phyloP scores from a whole-genome alignment of 495 filamentous ascomycete genomes.

The Aspergillus wentii region DNA sequence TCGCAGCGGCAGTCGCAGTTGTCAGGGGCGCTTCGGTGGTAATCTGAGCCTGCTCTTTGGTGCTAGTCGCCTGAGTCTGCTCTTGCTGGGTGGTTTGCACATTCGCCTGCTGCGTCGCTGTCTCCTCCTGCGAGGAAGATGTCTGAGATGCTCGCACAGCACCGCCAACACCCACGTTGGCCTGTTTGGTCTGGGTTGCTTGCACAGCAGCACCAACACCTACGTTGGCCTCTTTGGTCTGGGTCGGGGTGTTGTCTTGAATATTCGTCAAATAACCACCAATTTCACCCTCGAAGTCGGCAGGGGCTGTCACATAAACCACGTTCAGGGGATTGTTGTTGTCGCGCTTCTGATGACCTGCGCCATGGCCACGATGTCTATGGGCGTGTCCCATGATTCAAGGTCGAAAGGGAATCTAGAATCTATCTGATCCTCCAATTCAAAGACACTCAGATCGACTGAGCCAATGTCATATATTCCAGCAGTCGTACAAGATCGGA shows the following conservation, averaged over 20 bases:
- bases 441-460: too few species aligned
- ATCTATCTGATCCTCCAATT: too few species aligned
- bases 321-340: conserved; percentile 20
- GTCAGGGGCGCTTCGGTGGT: conserved; percentile 5
- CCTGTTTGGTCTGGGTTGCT: conserved; percentile 12
- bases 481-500: too few species aligned
- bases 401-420: too few species aligned
- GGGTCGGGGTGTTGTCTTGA: conserved; percentile 9
- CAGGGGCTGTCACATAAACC: conserved; percentile 50
- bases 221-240: conserved; percentile 11
- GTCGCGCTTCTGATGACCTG: conserved; percentile 21
- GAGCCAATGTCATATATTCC: background rate
- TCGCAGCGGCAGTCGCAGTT: conserved; percentile 3
- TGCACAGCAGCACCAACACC: conserved; percentile 17
- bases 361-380: conserved; percentile 20
- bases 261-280: conserved; percentile 49
- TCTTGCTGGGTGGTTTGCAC: conserved; percentile 17
- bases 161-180: conserved; percentile 14
- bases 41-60: conserved; percentile 9
- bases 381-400: conserved; percentile 23
- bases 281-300: conserved; percentile 52
- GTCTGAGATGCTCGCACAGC: conserved; percentile 16
- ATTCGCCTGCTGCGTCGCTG: conserved; percentile 8
- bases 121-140: conserved; percentile 7
- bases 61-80: conserved; percentile 14